These are phyloP conservation scores for Dichomitus squalens DNA, from an alignment of 1,284 basidiomycete genomes.

Conservation along the genomic window DNA sequence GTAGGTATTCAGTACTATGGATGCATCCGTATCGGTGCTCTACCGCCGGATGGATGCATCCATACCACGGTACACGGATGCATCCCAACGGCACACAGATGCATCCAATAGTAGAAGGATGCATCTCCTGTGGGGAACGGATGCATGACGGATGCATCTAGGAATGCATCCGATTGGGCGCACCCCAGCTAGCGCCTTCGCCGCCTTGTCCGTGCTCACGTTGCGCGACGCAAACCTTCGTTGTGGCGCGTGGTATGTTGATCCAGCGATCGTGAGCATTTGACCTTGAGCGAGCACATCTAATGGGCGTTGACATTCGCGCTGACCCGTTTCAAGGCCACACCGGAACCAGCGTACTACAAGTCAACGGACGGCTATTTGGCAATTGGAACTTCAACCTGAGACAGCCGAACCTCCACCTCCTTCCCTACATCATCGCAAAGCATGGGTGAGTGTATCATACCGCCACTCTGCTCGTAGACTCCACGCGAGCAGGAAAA, in stretches of 20 bases:
- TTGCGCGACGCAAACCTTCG: slow-evolving; percentile 73
- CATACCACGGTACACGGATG: too few relatives aligned
- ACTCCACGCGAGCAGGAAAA: slow-evolving; percentile 94
- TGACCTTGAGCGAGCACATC: neutral
- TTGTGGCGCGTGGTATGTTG: slow-evolving; percentile 94
- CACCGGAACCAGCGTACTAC: slow-evolving; percentile 72
- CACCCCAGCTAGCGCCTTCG: slow-evolving; percentile 60
- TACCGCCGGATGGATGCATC: too few relatives aligned
- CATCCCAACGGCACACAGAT: too few relatives aligned
- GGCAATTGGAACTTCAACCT: slow-evolving; percentile 88
- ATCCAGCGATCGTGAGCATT: slow-evolving; percentile 60
- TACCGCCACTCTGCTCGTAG: slow-evolving; percentile 69
- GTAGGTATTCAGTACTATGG: too few relatives aligned
- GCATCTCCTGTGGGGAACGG: slow-evolving; percentile 65
- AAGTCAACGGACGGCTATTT: slow-evolving; percentile 96
- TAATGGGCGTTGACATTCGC: neutral
- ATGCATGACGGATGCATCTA: too few relatives aligned
- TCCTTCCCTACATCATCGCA: slow-evolving; percentile 63
- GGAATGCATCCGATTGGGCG: too few relatives aligned
- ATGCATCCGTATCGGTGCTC: too few relatives aligned
- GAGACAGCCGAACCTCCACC: slow-evolving; percentile 83
- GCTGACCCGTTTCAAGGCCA: slow-evolving; percentile 16
- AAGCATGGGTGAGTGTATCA: slow-evolving; percentile 61
- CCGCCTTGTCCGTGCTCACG: neutral
- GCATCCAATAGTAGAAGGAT: too few relatives aligned